A percentile compares a stretch with the other conserved stretches of the same genome.
phyloP scores from a whole-genome alignment of 192 early-diverging fungal genomes.

The Entrophospora sp. region DNA sequence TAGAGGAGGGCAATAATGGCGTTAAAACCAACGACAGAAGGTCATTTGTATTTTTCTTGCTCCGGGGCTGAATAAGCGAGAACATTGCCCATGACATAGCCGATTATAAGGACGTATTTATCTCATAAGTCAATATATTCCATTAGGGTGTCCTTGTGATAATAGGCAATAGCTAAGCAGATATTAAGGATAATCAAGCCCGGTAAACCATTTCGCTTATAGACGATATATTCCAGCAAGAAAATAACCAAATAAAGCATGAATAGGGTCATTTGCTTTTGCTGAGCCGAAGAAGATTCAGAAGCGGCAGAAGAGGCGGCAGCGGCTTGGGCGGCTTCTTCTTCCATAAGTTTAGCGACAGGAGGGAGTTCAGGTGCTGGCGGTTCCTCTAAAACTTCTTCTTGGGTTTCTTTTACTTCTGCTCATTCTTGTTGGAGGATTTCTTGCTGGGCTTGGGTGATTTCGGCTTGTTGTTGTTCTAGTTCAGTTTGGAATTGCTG shows the following conservation, averaged over 20 bases:
- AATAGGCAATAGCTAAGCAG: too few relatives aligned
- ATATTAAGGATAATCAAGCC: neutral
- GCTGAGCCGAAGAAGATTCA: too few relatives aligned
- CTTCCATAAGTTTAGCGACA: too few relatives aligned
- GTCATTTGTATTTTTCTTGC: constrained; percentile 16
- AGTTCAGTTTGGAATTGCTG: too few relatives aligned
- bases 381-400: neutral
- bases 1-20: too few relatives aligned
- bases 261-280: neutral
- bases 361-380: neutral
- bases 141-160: too few relatives aligned
- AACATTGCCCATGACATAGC: neutral
- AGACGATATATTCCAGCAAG: neutral
- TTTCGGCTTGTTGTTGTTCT: neutral
- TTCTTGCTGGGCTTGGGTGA: neutral
- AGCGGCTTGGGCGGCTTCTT: neutral
- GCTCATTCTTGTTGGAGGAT: neutral
- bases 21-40: neutral
- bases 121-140: too few relatives aligned
- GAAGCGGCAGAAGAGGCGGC: too few relatives aligned
- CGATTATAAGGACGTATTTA: constrained; percentile 4
- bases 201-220: constrained; percentile 4
- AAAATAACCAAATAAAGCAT: constrained; percentile 4
- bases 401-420: neutral
- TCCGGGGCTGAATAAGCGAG: neutral